Percentiles rank a stretch among this genome's conserved stretches.
Conservation (phyloP, 352 stramenopile genomes). For the Pythium phragmiticola region DNA sequence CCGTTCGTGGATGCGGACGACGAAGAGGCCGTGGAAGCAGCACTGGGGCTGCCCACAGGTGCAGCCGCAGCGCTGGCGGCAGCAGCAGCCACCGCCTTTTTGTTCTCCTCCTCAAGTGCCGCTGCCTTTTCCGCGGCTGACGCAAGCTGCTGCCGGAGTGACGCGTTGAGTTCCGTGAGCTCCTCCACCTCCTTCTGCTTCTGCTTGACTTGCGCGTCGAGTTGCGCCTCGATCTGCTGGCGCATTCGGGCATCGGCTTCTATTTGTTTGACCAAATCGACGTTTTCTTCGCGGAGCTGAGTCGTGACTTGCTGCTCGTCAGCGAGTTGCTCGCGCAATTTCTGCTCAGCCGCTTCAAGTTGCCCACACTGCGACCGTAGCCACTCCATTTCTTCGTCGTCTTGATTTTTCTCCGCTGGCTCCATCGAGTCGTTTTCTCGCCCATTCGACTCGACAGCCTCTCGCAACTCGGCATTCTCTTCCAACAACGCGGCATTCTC, state of each 20-base stretch:
- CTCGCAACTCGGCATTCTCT: slow-evolving; percentile 43
- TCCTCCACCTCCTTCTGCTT: slow-evolving; percentile 58
- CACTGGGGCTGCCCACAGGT: no score
- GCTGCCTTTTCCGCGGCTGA: slow-evolving; percentile 43
- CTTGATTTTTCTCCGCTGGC: neutral
- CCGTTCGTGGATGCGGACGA: slow-evolving; percentile 10
- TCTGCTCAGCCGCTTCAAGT: slow-evolving; percentile 48
- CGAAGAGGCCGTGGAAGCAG: slow-evolving; percentile 31
- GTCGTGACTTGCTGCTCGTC: slow-evolving; percentile 40
- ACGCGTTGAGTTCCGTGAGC: slow-evolving; percentile 44
- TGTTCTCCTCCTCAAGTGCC: slow-evolving; percentile 34
- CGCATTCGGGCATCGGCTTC: slow-evolving; percentile 18
- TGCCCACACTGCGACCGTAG: slow-evolving; percentile 53
- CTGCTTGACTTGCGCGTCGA: slow-evolving; percentile 38
- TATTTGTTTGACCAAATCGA: slow-evolving; percentile 35
- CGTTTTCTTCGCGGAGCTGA: slow-evolving; percentile 47
- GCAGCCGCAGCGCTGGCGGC: no score
- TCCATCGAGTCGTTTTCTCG: slow-evolving; percentile 15
- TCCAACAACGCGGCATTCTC: slow-evolving; percentile 46
- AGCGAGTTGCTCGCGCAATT: slow-evolving; percentile 40
- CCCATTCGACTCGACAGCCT: neutral
- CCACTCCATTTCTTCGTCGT: slow-evolving; percentile 40
- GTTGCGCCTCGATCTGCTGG: slow-evolving; percentile 14
- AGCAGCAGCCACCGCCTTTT: slow-evolving; percentile 28
- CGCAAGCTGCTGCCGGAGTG: slow-evolving; percentile 54